A percentile compares a stretch with the other conserved stretches of the same genome.
These are phyloP conservation scores for Rhynchosporium agropyri DNA, from an alignment of 2,329 filamentous ascomycete species.

Conservation along the genomic window DNA sequence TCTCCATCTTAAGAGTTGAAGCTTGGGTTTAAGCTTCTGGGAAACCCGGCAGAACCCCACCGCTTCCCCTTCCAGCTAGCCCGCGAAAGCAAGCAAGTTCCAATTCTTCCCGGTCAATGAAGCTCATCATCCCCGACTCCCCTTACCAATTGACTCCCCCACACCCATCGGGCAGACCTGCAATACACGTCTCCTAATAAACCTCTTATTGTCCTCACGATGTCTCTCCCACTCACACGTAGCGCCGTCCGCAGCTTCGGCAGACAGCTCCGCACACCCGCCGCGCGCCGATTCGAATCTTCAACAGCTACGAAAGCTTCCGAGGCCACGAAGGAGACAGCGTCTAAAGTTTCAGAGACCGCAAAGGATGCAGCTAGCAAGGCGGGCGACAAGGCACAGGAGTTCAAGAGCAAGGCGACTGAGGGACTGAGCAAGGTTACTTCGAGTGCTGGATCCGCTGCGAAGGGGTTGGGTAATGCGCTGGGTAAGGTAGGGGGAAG, in stretches of 20 bases:
- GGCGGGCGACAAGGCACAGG: constrained; percentile 48
- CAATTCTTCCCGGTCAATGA: constrained; percentile 8
- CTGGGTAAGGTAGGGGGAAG: constrained; percentile 80
- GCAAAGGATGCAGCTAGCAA: constrained; percentile 58
- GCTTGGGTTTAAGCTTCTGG: too few species aligned
- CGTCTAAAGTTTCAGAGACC: constrained; percentile 47
- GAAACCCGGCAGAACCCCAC: not conserved
- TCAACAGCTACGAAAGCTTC: constrained; percentile 56
- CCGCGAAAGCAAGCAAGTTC: constrained; percentile 1
- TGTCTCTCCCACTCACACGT: constrained; percentile 41
- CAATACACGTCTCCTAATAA: constrained; percentile 1
- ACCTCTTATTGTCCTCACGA: constrained; percentile 24
- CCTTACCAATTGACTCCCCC: constrained; percentile 5
- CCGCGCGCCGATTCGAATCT: constrained; percentile 56
- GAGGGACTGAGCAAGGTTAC: constrained; percentile 82
- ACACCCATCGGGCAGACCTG: not conserved
- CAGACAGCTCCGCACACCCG: constrained; percentile 32
- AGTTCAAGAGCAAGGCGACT: constrained; percentile 42
- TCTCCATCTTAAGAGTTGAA: too few species aligned
- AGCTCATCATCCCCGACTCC: constrained; percentile 8
- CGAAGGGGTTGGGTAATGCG: constrained; percentile 65
- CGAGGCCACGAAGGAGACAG: constrained; percentile 49
- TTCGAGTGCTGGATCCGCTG: constrained; percentile 77
- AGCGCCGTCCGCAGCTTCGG: constrained; percentile 39
- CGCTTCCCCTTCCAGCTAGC: constrained; percentile 8